A percentile compares a stretch with the other conserved stretches of the same genome.
Conservation (phyloP, 257 asterid species). For the Coffea canephora region DNA sequence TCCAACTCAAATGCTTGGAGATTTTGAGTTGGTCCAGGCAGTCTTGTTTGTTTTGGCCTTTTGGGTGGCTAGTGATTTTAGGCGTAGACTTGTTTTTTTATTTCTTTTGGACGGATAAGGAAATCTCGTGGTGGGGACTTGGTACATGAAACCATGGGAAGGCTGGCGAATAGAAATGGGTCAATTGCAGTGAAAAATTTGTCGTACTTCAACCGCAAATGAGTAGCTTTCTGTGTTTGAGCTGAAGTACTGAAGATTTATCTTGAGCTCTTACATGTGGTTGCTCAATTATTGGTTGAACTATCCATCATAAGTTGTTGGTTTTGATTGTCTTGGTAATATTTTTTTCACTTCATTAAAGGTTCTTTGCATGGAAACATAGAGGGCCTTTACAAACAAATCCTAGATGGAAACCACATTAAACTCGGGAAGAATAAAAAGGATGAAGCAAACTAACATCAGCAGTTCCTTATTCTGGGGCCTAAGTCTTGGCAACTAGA, state of each 20-base stretch:
- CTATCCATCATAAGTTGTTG: too few relatives aligned
- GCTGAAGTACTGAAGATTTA: not conserved
- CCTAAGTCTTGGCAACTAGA: too few relatives aligned
- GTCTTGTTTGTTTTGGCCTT: not conserved
- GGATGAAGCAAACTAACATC: too few relatives aligned
- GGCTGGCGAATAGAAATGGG: too few relatives aligned
- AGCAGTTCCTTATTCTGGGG: too few relatives aligned
- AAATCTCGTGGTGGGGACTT: not conserved
- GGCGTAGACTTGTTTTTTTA: too few relatives aligned
- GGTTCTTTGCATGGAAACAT: not conserved
- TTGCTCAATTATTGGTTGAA: not conserved
- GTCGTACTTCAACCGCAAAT: not conserved
- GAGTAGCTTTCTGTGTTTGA: not conserved
- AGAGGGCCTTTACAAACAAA: not conserved
- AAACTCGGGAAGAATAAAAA: not conserved
- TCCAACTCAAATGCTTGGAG: not conserved
- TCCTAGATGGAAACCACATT: not conserved
- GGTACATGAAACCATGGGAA: not conserved
- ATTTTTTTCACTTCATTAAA: too few relatives aligned
- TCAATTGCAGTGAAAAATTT: too few relatives aligned
- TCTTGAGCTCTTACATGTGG: not conserved
- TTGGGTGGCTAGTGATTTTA: not conserved
- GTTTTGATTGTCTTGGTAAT: not conserved
- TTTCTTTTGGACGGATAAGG: not conserved
- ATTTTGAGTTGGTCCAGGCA: not conserved